These are phyloP conservation scores for Tetrapisispora namnaoensis DNA, from an alignment of 805 yeast genomes.

Conservation along the genomic window DNA sequence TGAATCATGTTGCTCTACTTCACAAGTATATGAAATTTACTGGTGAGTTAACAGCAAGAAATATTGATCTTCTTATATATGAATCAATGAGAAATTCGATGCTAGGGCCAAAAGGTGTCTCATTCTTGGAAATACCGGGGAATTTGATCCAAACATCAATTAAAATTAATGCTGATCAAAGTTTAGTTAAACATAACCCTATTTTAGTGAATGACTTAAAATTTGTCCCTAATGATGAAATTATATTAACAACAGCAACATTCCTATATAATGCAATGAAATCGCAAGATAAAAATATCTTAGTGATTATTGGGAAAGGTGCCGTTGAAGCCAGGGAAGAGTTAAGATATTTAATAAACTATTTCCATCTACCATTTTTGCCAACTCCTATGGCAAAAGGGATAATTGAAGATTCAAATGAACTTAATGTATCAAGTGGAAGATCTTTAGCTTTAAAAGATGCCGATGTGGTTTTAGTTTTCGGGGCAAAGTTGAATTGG, in stretches of 20 bases:
- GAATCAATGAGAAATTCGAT: constrained; percentile 3
- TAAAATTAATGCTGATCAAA: not conserved
- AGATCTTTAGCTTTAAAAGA: constrained; percentile 47
- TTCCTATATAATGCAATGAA: constrained; percentile 3
- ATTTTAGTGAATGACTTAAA: not conserved
- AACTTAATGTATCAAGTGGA: constrained; percentile 49
- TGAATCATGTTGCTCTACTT: constrained; percentile 51
- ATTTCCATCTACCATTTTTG: constrained; percentile 43
- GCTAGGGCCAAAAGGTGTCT: constrained; percentile 39
- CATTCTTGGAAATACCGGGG: constrained; percentile 60
- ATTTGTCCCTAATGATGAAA: constrained; percentile 2
- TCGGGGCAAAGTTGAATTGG: constrained; percentile 69
- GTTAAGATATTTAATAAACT: constrained; percentile 34
- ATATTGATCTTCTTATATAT: constrained; percentile 10
- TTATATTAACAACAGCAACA: not conserved
- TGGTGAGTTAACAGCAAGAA: constrained; percentile 24
- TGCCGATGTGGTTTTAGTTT: constrained; percentile 49
- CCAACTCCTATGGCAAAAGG: constrained; percentile 82
- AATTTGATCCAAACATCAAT: constrained; percentile 34
- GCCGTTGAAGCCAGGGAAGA: constrained; percentile 38
- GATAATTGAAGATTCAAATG: constrained; percentile 41
- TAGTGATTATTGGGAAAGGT: constrained; percentile 58
- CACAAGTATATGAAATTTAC: constrained; percentile 42
- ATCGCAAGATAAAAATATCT: constrained; percentile 31
- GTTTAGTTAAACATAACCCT: not conserved